Conservation (phyloP, 768 basidiomycete species). For the Tylopilus intermedius region DNA sequence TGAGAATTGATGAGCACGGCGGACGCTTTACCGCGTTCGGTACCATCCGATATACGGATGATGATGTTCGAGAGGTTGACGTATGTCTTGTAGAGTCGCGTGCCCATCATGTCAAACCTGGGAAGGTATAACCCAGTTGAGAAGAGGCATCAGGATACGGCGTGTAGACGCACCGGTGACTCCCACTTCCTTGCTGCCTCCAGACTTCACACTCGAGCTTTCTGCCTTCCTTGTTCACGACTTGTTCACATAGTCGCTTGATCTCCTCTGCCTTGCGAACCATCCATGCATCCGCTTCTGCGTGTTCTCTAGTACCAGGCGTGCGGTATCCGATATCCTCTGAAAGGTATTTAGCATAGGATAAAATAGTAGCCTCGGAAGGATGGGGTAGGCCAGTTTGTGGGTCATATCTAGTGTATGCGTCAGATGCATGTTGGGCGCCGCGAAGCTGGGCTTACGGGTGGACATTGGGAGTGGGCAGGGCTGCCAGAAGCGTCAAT, state of each 20-base stretch:
- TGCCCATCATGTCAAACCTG: constrained; percentile 90
- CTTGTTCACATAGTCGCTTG: constrained; percentile 55
- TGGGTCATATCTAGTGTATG: constrained; percentile 39
- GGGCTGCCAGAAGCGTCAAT: constrained; percentile 34
- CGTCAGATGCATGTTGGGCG: neutral
- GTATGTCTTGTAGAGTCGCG: constrained; percentile 81
- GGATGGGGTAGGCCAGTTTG: constrained; percentile 60
- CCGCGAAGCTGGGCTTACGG: constrained; percentile 36
- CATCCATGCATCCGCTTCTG: constrained; percentile 81
- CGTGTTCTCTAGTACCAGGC: constrained; percentile 87
- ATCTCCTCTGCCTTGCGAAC: constrained; percentile 58
- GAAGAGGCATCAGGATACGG: neutral
- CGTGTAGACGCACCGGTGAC: constrained; percentile 61
- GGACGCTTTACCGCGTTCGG: constrained; percentile 65
- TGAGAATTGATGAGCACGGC: constrained; percentile 87
- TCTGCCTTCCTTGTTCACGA: constrained; percentile 40
- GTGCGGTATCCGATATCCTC: constrained; percentile 89
- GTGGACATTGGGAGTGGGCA: constrained; percentile 52
- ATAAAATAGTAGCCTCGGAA: constrained; percentile 65
- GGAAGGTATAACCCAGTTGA: neutral
- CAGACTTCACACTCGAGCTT: constrained; percentile 89
- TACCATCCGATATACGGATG: constrained; percentile 78
- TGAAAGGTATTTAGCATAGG: constrained; percentile 61
- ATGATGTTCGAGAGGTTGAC: constrained; percentile 85
- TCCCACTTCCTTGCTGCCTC: constrained; percentile 84